A percentile compares a stretch with the other conserved stretches of the same genome.
Evolutionary conservation across 805 yeast species (phyloP).

Genomic region (Tetrapisispora namnaoensis): DNA sequence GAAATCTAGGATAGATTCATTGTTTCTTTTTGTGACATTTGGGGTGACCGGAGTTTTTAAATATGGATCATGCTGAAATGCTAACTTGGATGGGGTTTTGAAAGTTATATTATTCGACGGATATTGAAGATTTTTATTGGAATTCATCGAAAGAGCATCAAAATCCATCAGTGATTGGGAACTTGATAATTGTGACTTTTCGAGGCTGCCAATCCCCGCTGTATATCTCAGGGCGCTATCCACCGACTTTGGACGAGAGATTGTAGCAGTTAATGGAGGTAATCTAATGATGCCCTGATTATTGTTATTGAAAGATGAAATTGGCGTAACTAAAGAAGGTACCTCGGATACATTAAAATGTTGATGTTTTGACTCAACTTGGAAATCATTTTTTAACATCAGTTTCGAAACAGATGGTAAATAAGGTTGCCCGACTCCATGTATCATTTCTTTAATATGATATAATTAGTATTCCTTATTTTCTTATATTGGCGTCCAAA

Average conservation of each 20-base stretch:
- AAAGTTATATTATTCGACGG: not conserved
- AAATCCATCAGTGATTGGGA: not conserved
- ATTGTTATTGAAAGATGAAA: not conserved
- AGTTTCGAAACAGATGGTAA: not conserved
- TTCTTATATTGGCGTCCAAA: not conserved
- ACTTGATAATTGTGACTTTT: not conserved
- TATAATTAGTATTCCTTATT: not conserved
- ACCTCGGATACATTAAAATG: not conserved
- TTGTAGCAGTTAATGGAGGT: conserved; percentile 19
- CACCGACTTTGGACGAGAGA: conserved; percentile 16
- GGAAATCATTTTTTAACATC: not conserved
- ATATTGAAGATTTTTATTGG: not conserved
- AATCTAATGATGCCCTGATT: conserved; percentile 21
- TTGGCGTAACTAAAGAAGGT: not conserved
- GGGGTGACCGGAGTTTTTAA: conserved; percentile 3
- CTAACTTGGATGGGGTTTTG: not conserved
- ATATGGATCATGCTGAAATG: not conserved
- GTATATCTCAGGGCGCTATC: conserved; percentile 23
- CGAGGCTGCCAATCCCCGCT: not conserved
- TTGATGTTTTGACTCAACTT: conserved; percentile 1
- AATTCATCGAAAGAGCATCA: not conserved
- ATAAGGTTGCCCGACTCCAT: not conserved
- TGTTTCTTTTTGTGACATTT: not conserved
- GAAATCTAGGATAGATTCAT: not conserved
- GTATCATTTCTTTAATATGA: not conserved